Evolutionary conservation across 2,329 filamentous ascomycete species (phyloP), one percentile per base, ranked within the genome.

Genomic region (Cryphonectria naterciae): DNA sequence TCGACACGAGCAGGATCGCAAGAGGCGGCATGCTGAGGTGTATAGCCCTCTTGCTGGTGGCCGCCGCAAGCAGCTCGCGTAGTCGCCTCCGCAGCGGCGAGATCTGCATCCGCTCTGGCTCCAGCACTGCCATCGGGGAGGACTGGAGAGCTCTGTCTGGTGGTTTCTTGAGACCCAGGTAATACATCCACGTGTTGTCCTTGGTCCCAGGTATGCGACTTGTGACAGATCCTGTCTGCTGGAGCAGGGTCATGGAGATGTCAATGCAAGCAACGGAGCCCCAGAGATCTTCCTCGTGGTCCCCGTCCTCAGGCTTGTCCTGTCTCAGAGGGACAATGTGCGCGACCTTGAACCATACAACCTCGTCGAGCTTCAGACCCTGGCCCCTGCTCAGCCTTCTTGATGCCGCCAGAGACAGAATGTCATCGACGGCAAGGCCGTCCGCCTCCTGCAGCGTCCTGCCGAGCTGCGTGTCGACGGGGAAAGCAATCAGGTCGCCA

Each of bases 301-400:
- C 88, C 46, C 37, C 37, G 0, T 89, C 87, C n/a, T 87, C 85
- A 10, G 88, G 76, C 77, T 85, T 75, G 83, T 90, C 75, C 41
- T 77, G 80, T 75, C 83, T 89, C 77, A 83, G 83, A 7, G 86
- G 82, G 69, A 85, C 85, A 67, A 97, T 91, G 71, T 93, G 92
- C 54, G 92, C 92, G 56, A 99, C 92, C 74, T 91, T 93, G 84
- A 98, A 98, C 96, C 96, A 99, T 10, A 93, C 95, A 28, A 97
- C 92, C 41, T 85, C 88, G 80, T 87, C 89, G 75, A 82, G 83
- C 68, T 78, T 75, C 74, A 83, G 70, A 74, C 79, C 54, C 70
- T 74, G 70, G 28, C 77, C 74, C 67, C 73, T 73, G 41, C 73
- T 82, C 10, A 63, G 15, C 17, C 60, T 65, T 28, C 60, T 76